Evolutionary conservation across 805 yeast genomes (phyloP).

Genomic region (Myxozyma kluyveri): DNA sequence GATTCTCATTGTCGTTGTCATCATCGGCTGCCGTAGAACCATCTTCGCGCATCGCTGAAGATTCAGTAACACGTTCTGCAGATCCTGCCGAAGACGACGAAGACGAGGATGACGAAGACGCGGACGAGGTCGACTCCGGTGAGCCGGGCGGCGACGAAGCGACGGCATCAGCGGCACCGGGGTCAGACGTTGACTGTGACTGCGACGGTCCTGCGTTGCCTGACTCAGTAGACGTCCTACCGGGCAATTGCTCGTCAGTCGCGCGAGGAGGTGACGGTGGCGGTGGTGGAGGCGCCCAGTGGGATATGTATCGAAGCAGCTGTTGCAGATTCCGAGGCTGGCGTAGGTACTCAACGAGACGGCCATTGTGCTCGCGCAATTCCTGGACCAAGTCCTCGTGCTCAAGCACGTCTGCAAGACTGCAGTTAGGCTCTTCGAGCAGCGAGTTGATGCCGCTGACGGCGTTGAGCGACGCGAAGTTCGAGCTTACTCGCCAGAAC

Average conservation of each 20-base stretch:
- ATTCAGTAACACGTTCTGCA: background rate
- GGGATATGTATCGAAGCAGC: conserved; percentile 60
- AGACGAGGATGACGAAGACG: conserved; percentile 6
- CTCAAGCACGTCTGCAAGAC: conserved; percentile 55
- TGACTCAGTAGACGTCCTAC: background rate
- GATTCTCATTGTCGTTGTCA: background rate
- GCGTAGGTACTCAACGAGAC: conserved; percentile 72
- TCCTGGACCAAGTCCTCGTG: conserved; percentile 75
- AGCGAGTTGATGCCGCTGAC: conserved; percentile 34
- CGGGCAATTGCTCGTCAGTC: background rate
- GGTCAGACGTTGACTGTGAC: background rate
- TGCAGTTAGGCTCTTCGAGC: conserved; percentile 48
- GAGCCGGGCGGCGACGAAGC: background rate
- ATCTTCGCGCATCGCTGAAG: background rate
- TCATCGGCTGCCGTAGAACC: background rate
- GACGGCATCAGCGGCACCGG: background rate
- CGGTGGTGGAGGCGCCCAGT: conserved; percentile 19
- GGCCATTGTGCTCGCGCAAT: conserved; percentile 65
- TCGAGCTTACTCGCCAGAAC: conserved; percentile 59
- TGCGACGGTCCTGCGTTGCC: background rate
- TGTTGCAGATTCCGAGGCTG: conserved; percentile 71
- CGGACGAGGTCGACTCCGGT: conserved; percentile 3
- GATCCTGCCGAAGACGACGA: background rate
- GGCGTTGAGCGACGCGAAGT: conserved; percentile 46
- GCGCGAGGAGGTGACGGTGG: background rate